Evolutionary conservation across 371 early-diverging fungal species (phyloP).

Genomic region (Rhizopus stolonifer): DNA sequence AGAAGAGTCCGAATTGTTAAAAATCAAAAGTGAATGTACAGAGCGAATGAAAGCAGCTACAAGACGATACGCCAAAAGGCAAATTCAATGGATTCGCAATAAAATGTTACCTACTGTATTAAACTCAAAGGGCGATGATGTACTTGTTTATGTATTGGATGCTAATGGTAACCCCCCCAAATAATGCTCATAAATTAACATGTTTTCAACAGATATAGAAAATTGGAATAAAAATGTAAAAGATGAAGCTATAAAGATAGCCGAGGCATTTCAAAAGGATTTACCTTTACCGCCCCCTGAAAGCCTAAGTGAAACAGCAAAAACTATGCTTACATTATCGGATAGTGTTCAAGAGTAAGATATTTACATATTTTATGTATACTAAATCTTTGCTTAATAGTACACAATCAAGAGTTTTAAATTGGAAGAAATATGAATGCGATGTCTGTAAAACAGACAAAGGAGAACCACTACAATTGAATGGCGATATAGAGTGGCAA

Average conservation of each 20-base stretch:
- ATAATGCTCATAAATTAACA: too few relatives aligned
- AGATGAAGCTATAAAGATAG: conserved; percentile 50
- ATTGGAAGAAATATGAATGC: conserved; percentile 66
- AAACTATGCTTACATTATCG: conserved; percentile 32
- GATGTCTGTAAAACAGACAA: conserved; percentile 51
- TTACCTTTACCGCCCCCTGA: conserved; percentile 42
- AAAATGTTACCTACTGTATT: conserved; percentile 65
- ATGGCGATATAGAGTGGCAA: conserved; percentile 71
- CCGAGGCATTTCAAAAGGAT: conserved; percentile 38
- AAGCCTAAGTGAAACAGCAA: conserved; percentile 34
- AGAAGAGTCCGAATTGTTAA: conserved; percentile 32
- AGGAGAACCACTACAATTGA: conserved; percentile 53
- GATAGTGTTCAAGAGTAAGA: conserved; percentile 32
- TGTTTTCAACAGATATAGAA: conserved; percentile 39
- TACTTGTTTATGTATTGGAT: conserved; percentile 73
- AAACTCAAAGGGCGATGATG: conserved; percentile 25
- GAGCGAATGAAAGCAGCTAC: conserved; percentile 87
- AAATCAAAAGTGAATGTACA: conserved; percentile 54
- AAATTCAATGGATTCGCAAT: conserved; percentile 89
- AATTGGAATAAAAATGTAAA: conserved; percentile 58
- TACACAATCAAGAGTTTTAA: conserved; percentile 49
- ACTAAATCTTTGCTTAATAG: conserved; percentile 17
- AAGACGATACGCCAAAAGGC: conserved; percentile 84
- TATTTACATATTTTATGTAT: neutral
- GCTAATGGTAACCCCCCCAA: conserved; percentile 72